Base-by-base conservation (phyloP, 306 rosid species). In the Adenanthera pavonina region DNA sequence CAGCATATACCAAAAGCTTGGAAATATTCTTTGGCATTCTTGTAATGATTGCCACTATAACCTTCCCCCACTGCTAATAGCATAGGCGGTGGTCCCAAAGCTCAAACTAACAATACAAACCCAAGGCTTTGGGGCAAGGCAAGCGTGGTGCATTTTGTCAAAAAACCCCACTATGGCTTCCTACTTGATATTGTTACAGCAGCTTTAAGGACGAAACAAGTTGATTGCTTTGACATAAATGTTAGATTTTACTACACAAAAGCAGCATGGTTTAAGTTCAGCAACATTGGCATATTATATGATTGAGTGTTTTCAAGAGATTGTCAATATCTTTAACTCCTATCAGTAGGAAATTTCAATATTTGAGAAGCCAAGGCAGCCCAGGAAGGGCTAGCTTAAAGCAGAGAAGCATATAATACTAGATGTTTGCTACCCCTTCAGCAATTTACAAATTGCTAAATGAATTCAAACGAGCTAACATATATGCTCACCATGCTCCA, bases 401-500 rank as follows among this genome's bases (percentile, higher is more conserved):
- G 75, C 41, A 47, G 41, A 70, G 20, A 20, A 70, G 41, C 41
- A 60, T 60, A 3, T 60, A 25, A 8, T 60, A 10, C 3, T 60
- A 60, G 40, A 60, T 30, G 40, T 60, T 60, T 10, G 4, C 16
- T 2, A 34, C 8, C 46, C 20, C 57, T 46, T 67, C 30, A 64
- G 46, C 44, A 62, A 35, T 34, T 54, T 2, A 79, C 71, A 35
- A 76, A 74, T 5, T 54, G 47, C 65, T 6, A 25, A 48, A 61
- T 56, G 7, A 59, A 69, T 38, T 38, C 74, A 67, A 48, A 40
- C 17, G 49, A 59, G 72, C 19, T 48, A 46, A 12, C 47, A 25
- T 73, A 71, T 60, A 72, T 20, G 68, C 89, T 81, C 88, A 95
- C 99, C 99, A 95, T 78, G 99, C 99, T 64, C 92, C 97, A 74